A percentile compares a stretch with the other conserved stretches of the same genome.
Evolutionary conservation across 202 grass and related monocot genomes (phyloP).

Genomic region (Alloteropsis angusta): DNA sequence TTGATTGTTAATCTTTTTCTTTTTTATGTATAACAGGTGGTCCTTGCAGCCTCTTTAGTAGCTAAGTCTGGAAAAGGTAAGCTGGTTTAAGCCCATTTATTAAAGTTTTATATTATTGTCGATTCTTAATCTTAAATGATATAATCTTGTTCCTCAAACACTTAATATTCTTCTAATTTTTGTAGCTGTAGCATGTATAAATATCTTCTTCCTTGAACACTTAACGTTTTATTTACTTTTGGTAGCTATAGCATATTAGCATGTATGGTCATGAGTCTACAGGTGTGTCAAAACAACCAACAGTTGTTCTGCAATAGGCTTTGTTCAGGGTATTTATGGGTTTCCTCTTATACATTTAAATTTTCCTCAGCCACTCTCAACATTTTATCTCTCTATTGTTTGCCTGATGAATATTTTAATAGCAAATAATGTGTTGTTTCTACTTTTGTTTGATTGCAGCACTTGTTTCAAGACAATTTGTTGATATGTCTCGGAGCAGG

Average conservation of each 20-base stretch:
- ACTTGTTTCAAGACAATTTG: constrained; percentile 86
- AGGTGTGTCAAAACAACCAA: neutral
- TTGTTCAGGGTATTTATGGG: neutral
- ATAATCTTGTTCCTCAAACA: neutral
- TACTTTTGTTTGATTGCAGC: constrained; percentile 40
- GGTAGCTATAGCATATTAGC: neutral
- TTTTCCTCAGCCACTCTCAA: neutral
- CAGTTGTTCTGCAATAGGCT: neutral
- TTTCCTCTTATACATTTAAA: neutral
- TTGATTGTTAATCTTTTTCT: constrained; percentile 9
- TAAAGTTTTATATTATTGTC: neutral
- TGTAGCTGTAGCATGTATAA: neutral
- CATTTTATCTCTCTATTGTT: neutral
- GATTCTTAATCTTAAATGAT: neutral
- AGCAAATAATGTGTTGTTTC: neutral
- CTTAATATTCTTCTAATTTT: neutral
- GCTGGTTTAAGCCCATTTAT: constrained; percentile 7
- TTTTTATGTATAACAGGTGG: constrained; percentile 49
- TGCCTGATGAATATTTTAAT: neutral
- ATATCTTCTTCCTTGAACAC: neutral
- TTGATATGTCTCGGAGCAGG: constrained; percentile 87
- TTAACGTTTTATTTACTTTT: neutral
- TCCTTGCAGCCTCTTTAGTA: constrained; percentile 77
- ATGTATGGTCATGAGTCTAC: neutral
- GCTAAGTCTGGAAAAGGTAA: constrained; percentile 84